Base-by-base conservation (phyloP, 2,329 filamentous ascomycete species). In the Pseudocercospora pini-densiflorae region DNA sequence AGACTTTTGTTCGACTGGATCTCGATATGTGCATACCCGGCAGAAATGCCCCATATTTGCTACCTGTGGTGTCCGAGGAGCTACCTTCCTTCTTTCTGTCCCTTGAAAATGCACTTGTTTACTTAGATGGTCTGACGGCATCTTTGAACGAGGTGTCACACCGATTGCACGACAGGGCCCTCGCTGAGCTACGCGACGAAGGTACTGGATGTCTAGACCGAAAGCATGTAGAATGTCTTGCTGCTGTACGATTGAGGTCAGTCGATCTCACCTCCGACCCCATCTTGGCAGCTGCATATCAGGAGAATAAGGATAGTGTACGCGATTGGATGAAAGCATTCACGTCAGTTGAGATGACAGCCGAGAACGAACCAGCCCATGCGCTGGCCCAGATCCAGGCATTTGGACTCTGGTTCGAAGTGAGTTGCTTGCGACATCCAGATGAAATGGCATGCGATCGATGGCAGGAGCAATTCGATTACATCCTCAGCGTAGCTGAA, bases 1-100 rank as follows among this genome's bases (percentile, higher is more conserved):
- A 61, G 45, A 61, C 59, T 10, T 61, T 61, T 24, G 59, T 61
- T 1, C 40, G 59, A n/a, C 59, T 61, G 21, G 59, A 61, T 19
- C 27, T 49, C 21, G 59, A 61, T 27, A 47, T 61, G 59, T 49
- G 19, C 5, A 61, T 61, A 19, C 59, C 36, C 5, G 59, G 59
- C 23, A 23, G 59, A 51, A 31, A 19, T 4, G 59, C 43, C 2
- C 59, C 59, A 1, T 61, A 29, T 29, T 43, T 61, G 3, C 47
- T 49, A 21, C 59, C 59, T n/a, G 43, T 51, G 1, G 40, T 61
- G 12, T 23, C n/a, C 21, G 59, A 61, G 10, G 23, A 16, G n/a
- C 23, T 61, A 8, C 59, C 59, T 7, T 19, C 19, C 10, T 45
- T 61, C 40, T 61, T 61, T 33, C 31, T 27, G 5, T 49, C 59